These are phyloP conservation scores for Candida glucosophila DNA, from an alignment of 1,139 yeast genomes.

Conservation along the genomic window DNA sequence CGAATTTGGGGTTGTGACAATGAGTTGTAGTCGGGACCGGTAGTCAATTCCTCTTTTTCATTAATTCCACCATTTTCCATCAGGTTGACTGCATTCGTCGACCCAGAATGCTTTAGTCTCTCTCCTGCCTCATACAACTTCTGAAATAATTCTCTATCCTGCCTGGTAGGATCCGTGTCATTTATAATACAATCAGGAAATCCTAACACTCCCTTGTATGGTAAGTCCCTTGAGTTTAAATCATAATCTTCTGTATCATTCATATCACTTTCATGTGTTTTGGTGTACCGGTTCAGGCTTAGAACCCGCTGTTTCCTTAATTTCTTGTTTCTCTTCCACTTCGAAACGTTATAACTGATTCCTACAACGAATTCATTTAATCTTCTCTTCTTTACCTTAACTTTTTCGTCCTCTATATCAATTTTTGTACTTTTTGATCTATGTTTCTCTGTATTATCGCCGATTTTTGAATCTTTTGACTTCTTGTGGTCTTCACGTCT, in stretches of 20 bases:
- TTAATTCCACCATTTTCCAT: constrained; percentile 1
- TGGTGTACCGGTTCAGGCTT: too few relatives aligned
- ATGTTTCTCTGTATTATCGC: constrained; percentile 8
- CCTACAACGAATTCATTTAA: too few relatives aligned
- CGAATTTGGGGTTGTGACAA: constrained; percentile 23
- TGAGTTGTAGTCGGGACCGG: background rate
- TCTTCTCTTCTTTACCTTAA: too few relatives aligned
- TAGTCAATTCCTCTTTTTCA: background rate
- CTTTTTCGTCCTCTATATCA: too few relatives aligned
- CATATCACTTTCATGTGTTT: too few relatives aligned
- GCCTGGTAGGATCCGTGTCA: constrained; percentile 49
- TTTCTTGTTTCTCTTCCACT: background rate
- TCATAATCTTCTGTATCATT: constrained; percentile 1
- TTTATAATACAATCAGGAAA: constrained; percentile 54
- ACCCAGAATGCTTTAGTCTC: constrained; percentile 6
- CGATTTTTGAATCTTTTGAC: constrained; percentile 10
- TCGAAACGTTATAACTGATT: constrained; percentile 3
- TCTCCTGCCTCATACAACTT: constrained; percentile 17
- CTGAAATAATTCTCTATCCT: constrained; percentile 44
- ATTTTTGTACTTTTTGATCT: constrained; percentile 9
- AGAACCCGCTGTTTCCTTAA: background rate
- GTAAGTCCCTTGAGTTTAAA: constrained; percentile 29
- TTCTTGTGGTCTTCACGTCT: too few relatives aligned
- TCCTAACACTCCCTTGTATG: constrained; percentile 57
- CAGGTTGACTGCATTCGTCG: background rate